These are phyloP conservation scores for Xylaria longipes DNA, from an alignment of 495 filamentous ascomycete genomes.

Conservation along the genomic window DNA sequence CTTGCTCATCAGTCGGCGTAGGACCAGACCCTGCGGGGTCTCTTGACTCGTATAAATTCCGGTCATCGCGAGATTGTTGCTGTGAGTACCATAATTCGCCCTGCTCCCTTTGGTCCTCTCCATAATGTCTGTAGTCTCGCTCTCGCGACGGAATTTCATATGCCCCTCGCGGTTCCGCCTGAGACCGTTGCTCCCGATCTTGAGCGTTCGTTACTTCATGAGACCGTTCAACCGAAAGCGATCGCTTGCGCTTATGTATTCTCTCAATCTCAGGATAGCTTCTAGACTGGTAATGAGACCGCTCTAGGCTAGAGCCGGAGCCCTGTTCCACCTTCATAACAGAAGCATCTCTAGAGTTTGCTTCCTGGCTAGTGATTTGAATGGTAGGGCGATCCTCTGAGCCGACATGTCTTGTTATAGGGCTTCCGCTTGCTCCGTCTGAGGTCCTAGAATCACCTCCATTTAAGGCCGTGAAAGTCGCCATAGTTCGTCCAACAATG, in stretches of 20 bases:
- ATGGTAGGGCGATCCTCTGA: conserved; percentile 37
- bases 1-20: conserved; percentile 54
- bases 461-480: conserved; percentile 56
- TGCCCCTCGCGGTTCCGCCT: conserved; percentile 49
- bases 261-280: conserved; percentile 48
- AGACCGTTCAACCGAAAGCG: conserved; percentile 49
- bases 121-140: conserved; percentile 49
- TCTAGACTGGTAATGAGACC: conserved; percentile 44
- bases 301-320: conserved; percentile 44
- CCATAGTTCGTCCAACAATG: conserved; percentile 49
- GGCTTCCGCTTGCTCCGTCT: conserved; percentile 38
- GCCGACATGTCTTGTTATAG: conserved; percentile 32
- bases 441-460: conserved; percentile 51
- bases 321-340: conserved; percentile 43
- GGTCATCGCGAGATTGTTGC: conserved; percentile 46
- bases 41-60: conserved; percentile 51
- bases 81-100: conserved; percentile 53
- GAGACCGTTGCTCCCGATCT: conserved; percentile 40
- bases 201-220: conserved; percentile 40
- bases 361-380: conserved; percentile 36
- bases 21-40: conserved; percentile 48
- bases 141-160: conserved; percentile 48
- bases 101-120: conserved; percentile 50
- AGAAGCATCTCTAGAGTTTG: conserved; percentile 41
- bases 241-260: conserved; percentile 62